These are phyloP conservation scores for Epichloe gansuensis DNA, from an alignment of 2,329 filamentous ascomycete species.

Conservation along the genomic window DNA sequence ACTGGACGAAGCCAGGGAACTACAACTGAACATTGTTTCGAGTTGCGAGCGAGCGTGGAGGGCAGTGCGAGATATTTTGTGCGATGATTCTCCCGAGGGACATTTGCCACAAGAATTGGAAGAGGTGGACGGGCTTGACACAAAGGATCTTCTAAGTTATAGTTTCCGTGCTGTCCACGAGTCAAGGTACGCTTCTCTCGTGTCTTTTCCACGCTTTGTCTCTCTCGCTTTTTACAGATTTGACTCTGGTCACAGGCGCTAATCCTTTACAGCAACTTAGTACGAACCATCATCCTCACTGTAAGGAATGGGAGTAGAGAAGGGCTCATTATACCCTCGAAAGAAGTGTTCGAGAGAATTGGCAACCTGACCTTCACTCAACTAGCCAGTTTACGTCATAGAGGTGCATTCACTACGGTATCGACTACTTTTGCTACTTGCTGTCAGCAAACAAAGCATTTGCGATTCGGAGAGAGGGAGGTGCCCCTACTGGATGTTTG, in stretches of 20 bases:
- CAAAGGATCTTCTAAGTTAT: conserved; percentile 85
- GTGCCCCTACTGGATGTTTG: conserved; percentile 48
- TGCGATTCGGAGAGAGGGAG: conserved; percentile 18
- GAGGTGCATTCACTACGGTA: conserved; percentile 88
- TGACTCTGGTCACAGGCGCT: not conserved
- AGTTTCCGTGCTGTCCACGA: conserved; percentile 94
- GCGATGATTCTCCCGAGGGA: conserved; percentile 89
- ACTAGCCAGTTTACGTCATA: conserved; percentile 70
- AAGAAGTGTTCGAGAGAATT: conserved; percentile 48
- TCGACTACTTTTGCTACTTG: conserved; percentile 76
- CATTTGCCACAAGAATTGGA: conserved; percentile 68
- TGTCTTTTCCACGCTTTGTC: not conserved
- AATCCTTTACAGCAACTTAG: conserved; percentile 46
- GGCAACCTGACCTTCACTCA: conserved; percentile 72
- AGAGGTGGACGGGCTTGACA: conserved; percentile 57
- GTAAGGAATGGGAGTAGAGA: conserved; percentile 32
- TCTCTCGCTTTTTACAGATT: not conserved
- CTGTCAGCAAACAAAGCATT: conserved; percentile 51
- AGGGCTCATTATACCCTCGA: conserved; percentile 34
- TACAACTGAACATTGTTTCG: conserved; percentile 45
- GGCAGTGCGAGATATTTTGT: conserved; percentile 65
- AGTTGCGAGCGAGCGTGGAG: conserved; percentile 63
- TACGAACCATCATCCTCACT: conserved; percentile 49
- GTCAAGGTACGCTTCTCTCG: conserved; percentile 51
- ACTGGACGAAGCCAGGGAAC: conserved; percentile 20